Base-by-base conservation (phyloP, 805 yeast species). In the Spathaspora boniae region DNA sequence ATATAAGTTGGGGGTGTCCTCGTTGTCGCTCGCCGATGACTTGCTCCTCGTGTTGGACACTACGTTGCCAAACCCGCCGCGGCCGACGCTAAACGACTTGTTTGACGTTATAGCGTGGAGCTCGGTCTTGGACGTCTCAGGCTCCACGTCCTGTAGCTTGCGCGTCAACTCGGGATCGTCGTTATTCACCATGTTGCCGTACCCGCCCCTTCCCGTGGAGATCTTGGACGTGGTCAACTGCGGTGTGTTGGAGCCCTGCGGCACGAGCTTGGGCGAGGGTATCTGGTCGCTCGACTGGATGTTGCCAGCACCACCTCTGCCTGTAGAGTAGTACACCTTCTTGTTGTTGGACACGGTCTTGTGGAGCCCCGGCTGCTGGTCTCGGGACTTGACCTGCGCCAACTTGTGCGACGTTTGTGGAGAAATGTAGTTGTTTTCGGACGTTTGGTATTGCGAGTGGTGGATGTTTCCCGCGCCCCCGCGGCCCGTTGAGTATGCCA, bases 291-390 rank as follows among this genome's bases (percentile, higher is more conserved):
- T 53, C 3, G 64, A 46, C 45, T 71, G 64, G 36, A 82, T 75
- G 55, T 82, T 82, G 5, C 89, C 89, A 1, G 82, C 82, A 7
- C 91, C 91, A 8, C 91, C 91, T 44, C 91, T 70, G 4, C 89
- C 89, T 0, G 88, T 82, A n/a, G 86, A 70, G 45, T 72, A 73
- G 39, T 61, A 64, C 5, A 62, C 52, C 43, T 48, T 56, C 39
- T 58, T 60, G 28, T 55, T 61, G 22, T 36, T 26, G 2, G 27
- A 17, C 5, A 20, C 28, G 9, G 24, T 31, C 25, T 26, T 34
- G 6, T 34, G 36, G 29, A 39, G 32, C 5, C 18, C n/a, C 19
- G 20, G 33, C n/a, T 31, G 34, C 40, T 40, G 31, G 41, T 36
- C 14, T 33, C 37, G 35, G 25, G 8, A 21, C 21, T 27, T 40